Evolutionary conservation across 306 rosid species (phyloP).

Genomic region (Vachellia collinsii): DNA sequence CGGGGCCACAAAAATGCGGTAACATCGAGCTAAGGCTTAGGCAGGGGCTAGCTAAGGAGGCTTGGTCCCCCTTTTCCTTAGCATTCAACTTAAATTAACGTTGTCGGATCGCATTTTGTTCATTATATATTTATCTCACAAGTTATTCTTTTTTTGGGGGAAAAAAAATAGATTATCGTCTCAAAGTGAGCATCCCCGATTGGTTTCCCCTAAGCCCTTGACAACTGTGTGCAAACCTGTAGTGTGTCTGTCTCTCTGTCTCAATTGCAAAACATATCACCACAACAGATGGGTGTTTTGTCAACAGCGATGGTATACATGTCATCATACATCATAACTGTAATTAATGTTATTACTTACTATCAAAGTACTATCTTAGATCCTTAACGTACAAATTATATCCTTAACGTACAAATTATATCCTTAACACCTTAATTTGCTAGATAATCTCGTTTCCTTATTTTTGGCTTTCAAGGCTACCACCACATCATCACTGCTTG

Average conservation of each 20-base stretch:
- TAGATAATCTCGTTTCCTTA: too few species aligned
- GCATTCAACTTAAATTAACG: slow-evolving; percentile 9
- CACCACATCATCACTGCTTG: too few species aligned
- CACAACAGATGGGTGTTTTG: background rate
- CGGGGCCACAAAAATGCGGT: background rate
- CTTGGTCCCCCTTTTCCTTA: slow-evolving; percentile 1
- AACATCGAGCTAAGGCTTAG: background rate
- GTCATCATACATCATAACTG: background rate
- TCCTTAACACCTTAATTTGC: too few species aligned
- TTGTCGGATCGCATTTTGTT: slow-evolving; percentile 54
- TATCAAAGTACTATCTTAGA: too few species aligned
- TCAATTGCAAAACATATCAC: background rate
- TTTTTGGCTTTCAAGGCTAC: too few species aligned
- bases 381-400: too few species aligned
- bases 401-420: too few species aligned
- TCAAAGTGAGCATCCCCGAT: slow-evolving; percentile 45
- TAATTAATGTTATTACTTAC: background rate
- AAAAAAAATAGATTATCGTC: slow-evolving; percentile 35
- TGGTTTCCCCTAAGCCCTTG: slow-evolving; percentile 46
- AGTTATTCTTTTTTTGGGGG: slow-evolving; percentile 31
- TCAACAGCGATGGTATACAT: background rate
- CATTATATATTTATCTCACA: slow-evolving; percentile 51
- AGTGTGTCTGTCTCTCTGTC: slow-evolving; percentile 64
- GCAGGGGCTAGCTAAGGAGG: background rate
- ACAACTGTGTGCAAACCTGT: slow-evolving; percentile 50